Percentiles rank a stretch among this genome's conserved stretches.
Conservation (phyloP, 2,329 filamentous ascomycete genomes). For the Zymoseptoria ardabiliae region DNA sequence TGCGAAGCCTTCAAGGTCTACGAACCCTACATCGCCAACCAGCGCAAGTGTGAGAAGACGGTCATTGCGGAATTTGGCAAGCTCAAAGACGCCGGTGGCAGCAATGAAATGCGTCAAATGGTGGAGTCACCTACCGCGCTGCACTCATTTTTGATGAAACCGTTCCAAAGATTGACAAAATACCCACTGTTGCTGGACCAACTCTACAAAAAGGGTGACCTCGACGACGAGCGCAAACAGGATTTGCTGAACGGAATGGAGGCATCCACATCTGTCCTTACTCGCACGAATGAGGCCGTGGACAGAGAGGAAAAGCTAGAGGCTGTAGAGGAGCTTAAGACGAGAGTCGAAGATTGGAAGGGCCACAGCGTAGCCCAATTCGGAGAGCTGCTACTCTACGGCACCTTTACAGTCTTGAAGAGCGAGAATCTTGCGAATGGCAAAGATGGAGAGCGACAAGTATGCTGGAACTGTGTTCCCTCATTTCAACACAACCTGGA, state of each 20-base stretch:
- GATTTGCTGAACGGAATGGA: constrained; percentile 73
- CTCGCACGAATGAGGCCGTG: constrained; percentile 83
- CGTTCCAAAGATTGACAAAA: constrained; percentile 90
- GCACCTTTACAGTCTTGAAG: constrained; percentile 86
- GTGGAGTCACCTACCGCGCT: constrained; percentile 81
- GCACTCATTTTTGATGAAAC: constrained; percentile 89
- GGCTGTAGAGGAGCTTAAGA: constrained; percentile 72
- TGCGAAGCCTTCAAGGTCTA: constrained; percentile 88
- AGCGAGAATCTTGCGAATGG: constrained; percentile 39
- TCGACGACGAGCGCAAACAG: constrained; percentile 60
- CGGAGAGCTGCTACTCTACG: constrained; percentile 78
- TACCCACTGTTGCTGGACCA: constrained; percentile 88
- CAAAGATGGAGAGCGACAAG: constrained; percentile 86
- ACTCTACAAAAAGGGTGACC: constrained; percentile 71
- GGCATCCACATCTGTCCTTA: constrained; percentile 72
- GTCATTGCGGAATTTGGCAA: constrained; percentile 82
- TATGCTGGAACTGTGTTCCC: constrained; percentile 35
- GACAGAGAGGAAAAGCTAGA: constrained; percentile 78
- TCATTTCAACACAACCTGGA: background rate
- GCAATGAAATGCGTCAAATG: constrained; percentile 58
- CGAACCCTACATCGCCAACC: constrained; percentile 94
- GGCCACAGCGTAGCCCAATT: constrained; percentile 86
- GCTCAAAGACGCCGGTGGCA: constrained; percentile 64
- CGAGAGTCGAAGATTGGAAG: constrained; percentile 94
- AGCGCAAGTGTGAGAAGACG: constrained; percentile 80